Percentiles rank a stretch among this genome's conserved stretches.
Conservation (phyloP, 1,284 basidiomycete species). For the Macrocybe sp. region DNA sequence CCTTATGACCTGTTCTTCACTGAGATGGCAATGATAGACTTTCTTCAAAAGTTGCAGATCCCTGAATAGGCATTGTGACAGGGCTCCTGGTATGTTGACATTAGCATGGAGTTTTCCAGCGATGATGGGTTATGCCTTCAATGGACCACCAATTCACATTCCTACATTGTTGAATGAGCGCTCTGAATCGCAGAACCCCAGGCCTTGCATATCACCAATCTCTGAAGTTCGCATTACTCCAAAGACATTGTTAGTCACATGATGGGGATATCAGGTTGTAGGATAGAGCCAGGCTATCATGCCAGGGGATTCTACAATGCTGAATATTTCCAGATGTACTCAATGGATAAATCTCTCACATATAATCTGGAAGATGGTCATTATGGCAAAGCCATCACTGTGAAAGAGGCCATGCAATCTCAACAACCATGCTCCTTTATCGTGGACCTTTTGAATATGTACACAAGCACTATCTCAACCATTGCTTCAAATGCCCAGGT, state of each 20-base stretch:
- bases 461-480: constrained; percentile 3
- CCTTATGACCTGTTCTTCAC: background rate
- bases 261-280: constrained; percentile 19
- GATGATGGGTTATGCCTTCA: constrained; percentile 11
- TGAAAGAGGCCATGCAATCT: constrained; percentile 8
- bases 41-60: background rate
- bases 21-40: constrained; percentile 1
- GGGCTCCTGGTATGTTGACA: constrained; percentile 16
- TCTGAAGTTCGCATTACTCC: constrained; percentile 16
- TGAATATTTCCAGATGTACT: constrained; percentile 23
- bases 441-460: constrained; percentile 12
- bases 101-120: constrained; percentile 16
- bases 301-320: constrained; percentile 10
- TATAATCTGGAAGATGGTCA: constrained; percentile 15
- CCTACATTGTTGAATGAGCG: constrained; percentile 4
- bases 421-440: constrained; percentile 6
- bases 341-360: constrained; percentile 22
- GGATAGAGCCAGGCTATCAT: constrained; percentile 15
- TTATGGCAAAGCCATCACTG: constrained; percentile 17
- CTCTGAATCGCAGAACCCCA: constrained; percentile 3
- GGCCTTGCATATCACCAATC: constrained; percentile 12
- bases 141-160: constrained; percentile 18
- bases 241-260: constrained; percentile 20
- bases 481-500: constrained; percentile 16
- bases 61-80: background rate